phyloP scores from a whole-genome alignment of 441 rosid genomes.

The Syzygium malaccense region DNA sequence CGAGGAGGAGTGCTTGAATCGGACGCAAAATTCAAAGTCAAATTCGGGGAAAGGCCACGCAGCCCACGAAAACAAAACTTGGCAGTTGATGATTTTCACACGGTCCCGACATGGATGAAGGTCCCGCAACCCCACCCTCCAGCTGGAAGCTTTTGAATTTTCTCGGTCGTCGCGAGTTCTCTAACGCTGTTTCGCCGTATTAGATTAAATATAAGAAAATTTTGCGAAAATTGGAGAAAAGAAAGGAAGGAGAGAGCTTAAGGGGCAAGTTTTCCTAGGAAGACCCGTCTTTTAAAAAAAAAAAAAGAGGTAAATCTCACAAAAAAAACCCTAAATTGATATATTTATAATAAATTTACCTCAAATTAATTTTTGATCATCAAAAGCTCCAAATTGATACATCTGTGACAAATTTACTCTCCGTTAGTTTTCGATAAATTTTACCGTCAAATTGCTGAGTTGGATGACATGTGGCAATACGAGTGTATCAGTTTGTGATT shows the following conservation, averaged over 20 bases:
- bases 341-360: too few relatives aligned
- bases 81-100: neutral
- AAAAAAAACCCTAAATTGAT: too few relatives aligned
- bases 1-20: constrained; percentile 20
- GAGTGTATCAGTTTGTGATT: too few relatives aligned
- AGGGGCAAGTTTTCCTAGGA: neutral
- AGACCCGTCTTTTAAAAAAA: neutral
- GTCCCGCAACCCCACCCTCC: constrained; percentile 10
- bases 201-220: neutral
- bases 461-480: too few relatives aligned
- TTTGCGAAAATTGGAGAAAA: neutral
- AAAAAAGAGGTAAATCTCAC: too few relatives aligned
- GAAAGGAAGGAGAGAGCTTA: neutral
- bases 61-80: neutral
- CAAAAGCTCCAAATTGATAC: too few relatives aligned
- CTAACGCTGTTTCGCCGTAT: neutral
- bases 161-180: neutral
- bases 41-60: constrained; percentile 7
- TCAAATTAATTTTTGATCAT: too few relatives aligned
- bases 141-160: neutral
- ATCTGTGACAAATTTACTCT: too few relatives aligned
- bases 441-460: too few relatives aligned
- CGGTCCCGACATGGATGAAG: constrained; percentile 4
- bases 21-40: constrained; percentile 53
- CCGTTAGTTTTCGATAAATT: too few relatives aligned